These are phyloP conservation scores for Apiotrichum mycotoxinovorans DNA, from an alignment of 1,284 basidiomycete species.

Conservation along the genomic window DNA sequence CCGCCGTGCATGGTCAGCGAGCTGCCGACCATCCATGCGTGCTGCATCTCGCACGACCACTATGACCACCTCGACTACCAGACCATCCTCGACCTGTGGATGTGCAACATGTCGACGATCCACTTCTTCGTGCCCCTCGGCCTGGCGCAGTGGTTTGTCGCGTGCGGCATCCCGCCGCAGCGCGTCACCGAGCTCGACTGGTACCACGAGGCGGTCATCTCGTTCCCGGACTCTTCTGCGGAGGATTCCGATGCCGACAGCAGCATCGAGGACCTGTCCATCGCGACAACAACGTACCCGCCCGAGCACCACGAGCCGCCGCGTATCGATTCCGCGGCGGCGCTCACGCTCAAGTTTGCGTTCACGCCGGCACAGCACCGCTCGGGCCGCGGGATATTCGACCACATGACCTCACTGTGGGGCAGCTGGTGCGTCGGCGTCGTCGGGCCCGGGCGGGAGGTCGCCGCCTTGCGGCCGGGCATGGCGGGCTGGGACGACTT, in stretches of 20 bases:
- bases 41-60: constrained; percentile 49
- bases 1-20: constrained; percentile 44
- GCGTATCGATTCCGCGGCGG: constrained; percentile 11
- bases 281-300: background rate
- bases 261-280: background rate
- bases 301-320: background rate
- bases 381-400: constrained; percentile 42
- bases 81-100: constrained; percentile 47
- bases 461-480: constrained; percentile 21
- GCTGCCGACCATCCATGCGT: constrained; percentile 44
- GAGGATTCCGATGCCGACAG: background rate
- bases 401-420: constrained; percentile 50
- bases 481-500: constrained; percentile 39
- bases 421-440: constrained; percentile 48
- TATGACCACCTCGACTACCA: constrained; percentile 51
- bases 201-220: constrained; percentile 45
- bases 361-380: constrained; percentile 50
- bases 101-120: constrained; percentile 37
- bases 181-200: constrained; percentile 49
- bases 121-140: constrained; percentile 49
- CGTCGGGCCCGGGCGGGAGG: constrained; percentile 25
- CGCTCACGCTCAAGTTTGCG: constrained; percentile 39
- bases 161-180: constrained; percentile 36
- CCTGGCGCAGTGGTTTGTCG: constrained; percentile 43
- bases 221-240: constrained; percentile 20